Percentiles rank a stretch among this genome's conserved stretches.
phyloP scores from a whole-genome alignment of 805 yeast species.

The Cyberlindnera xishuangbannaensis region DNA sequence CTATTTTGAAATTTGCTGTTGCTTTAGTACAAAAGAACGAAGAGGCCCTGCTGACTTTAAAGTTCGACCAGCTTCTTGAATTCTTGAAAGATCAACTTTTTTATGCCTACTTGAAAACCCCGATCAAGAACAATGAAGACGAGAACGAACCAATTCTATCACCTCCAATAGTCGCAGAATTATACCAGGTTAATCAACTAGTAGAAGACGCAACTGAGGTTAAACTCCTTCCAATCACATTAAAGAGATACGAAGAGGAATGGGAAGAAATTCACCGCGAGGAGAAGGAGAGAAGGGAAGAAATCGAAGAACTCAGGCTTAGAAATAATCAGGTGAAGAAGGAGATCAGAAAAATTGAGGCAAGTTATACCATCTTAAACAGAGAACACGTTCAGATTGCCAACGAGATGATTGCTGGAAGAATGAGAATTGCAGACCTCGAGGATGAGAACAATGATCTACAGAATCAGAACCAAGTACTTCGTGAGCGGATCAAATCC shows the following conservation, averaged over 20 bases:
- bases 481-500: constrained; percentile 31
- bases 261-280: constrained; percentile 73
- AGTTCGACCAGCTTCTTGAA: constrained; percentile 71
- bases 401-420: constrained; percentile 77
- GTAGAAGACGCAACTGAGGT: constrained; percentile 76
- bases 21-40: constrained; percentile 73
- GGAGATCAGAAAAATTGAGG: constrained; percentile 69
- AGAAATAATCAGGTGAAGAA: constrained; percentile 68
- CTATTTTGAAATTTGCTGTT: constrained; percentile 76
- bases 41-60: constrained; percentile 47
- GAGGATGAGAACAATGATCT: constrained; percentile 69
- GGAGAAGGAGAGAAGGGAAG: constrained; percentile 55
- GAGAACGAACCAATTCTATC: no score
- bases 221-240: constrained; percentile 63
- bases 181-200: constrained; percentile 64
- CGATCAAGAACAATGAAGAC: no score
- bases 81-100: constrained; percentile 79
- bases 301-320: constrained; percentile 60
- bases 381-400: constrained; percentile 83
- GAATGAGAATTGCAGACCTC: constrained; percentile 68
- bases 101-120: constrained; percentile 46
- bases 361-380: constrained; percentile 61
- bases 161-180: constrained; percentile 21
- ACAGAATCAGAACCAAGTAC: constrained; percentile 38
- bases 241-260: constrained; percentile 68